Base-by-base conservation (phyloP, 352 stramenopile species). In the Phytophthora pinifolia region DNA sequence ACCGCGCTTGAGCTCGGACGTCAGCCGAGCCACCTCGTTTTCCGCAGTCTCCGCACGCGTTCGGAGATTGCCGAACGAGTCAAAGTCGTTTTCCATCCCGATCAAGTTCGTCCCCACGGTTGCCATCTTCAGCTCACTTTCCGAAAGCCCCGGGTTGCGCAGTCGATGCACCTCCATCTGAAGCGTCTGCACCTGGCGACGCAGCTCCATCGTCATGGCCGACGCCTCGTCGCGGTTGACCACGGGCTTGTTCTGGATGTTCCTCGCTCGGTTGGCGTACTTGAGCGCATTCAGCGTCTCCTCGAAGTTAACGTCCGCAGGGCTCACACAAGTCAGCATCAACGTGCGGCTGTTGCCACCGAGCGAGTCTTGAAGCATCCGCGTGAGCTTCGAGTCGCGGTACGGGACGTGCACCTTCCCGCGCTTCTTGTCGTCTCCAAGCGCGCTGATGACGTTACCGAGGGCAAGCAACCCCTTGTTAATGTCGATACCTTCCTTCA, bases 401-500 rank as follows among this genome's bases (percentile, higher is more conserved):
- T 98, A 98, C 3, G 92, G 94, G 6, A 98, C 85, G 56, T 98
- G 96, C 5, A 96, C 85, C 65, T 84, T 76, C 72, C 92, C 81
- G 76, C 92, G 65, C 54, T 95, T 95, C 42, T 88, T 89, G 38
- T 96, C 82, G 38, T 98, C 92, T 15, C 91, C 94, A 7, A 99
- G 72, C 8, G 95, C 94, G 59, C 96, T 98, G 56, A 99, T 99
- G 25, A 99, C 96, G 62, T 99, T 98, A 3, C 97, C 97, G 14
- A 99, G 82, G 8, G 94, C 96, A 13, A 99, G 76, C 17, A 99
- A 79, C 3, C 97, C 97, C 69, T 98, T 97, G 79, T 99, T 99
- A 71, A 99, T 99, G 62, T 98, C 88, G 38, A 99, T 98, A 29
- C 94, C 96, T 81, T 99, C 96, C 54, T 91, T 96, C 48, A 98